A percentile compares a stretch with the other conserved stretches of the same genome.
These are phyloP conservation scores for Baudoinia panamericana DNA, from an alignment of 495 filamentous ascomycete species.

Conservation along the genomic window DNA sequence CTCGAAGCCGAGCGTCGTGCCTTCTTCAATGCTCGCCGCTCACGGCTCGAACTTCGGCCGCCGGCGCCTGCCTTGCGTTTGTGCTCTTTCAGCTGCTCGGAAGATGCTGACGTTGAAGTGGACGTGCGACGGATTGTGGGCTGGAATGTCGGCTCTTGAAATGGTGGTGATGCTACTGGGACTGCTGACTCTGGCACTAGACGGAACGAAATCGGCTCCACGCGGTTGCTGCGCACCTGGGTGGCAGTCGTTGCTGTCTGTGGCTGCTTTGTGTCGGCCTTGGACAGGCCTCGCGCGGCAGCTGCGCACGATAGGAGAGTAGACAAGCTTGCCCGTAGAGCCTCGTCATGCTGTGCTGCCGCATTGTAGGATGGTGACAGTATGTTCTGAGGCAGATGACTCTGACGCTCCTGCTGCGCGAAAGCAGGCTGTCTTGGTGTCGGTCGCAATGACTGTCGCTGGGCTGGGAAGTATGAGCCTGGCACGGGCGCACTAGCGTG, in stretches of 20 bases:
- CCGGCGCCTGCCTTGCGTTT: conserved; percentile 21
- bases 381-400: conserved; percentile 41
- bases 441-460: conserved; percentile 24
- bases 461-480: conserved; percentile 27
- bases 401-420: neutral
- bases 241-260: conserved; percentile 15
- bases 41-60: conserved; percentile 12
- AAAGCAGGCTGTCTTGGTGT: conserved; percentile 7
- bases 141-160: conserved; percentile 19
- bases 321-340: conserved; percentile 78
- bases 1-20: conserved; percentile 18
- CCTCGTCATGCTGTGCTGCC: conserved; percentile 81
- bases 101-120: conserved; percentile 17
- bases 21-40: conserved; percentile 22
- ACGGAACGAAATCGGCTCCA: conserved; percentile 43
- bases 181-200: conserved; percentile 67
- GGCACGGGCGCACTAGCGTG: conserved; percentile 35
- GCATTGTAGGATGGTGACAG: conserved; percentile 53
- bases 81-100: conserved; percentile 8
- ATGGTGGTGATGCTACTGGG: conserved; percentile 12
- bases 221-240: conserved; percentile 25
- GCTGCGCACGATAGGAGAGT: conserved; percentile 91
- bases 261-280: conserved; percentile 33
- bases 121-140: conserved; percentile 18
- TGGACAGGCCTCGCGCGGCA: conserved; percentile 69